Percentiles rank a stretch among this genome's conserved stretches.
phyloP scores from a whole-genome alignment of 140 eudicot genomes.

The Oenanthe javanica region DNA sequence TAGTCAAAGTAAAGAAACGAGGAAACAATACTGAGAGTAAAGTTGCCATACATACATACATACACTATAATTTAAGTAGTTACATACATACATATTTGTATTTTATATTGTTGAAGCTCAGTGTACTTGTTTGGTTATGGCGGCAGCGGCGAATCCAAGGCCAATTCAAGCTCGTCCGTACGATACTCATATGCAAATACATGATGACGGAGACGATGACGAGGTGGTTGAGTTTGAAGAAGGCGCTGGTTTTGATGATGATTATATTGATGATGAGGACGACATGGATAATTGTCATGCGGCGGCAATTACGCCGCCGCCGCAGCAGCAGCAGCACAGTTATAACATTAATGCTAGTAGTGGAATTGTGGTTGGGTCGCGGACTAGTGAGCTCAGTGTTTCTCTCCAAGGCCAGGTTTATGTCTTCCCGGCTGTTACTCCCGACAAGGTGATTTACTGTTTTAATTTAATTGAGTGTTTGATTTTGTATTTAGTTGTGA shows the following conservation, averaged over 20 bases:
- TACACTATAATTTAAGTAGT: too few relatives aligned
- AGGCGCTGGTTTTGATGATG: constrained; percentile 3
- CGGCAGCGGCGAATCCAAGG: constrained; percentile 19
- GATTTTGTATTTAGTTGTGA: background rate
- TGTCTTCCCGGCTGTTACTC: constrained; percentile 86
- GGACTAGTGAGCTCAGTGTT: constrained; percentile 64
- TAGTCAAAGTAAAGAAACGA: too few relatives aligned
- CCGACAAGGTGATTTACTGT: constrained; percentile 51
- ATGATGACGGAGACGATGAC: constrained; percentile 17
- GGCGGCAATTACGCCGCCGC: background rate
- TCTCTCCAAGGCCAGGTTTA: constrained; percentile 89
- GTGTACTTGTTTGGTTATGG: constrained; percentile 11
- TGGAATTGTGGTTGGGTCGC: constrained; percentile 22
- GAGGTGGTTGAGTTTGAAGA: constrained; percentile 13
- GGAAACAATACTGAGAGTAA: background rate
- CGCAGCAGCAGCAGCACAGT: background rate
- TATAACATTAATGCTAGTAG: constrained; percentile 8
- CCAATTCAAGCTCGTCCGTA: constrained; percentile 22
- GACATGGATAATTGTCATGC: background rate
- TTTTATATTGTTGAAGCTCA: background rate
- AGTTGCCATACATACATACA: background rate
- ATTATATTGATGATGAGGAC: constrained; percentile 9
- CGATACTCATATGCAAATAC: constrained; percentile 8
- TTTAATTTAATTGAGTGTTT: background rate
- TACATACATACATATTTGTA: background rate